Evolutionary conservation across 1,139 yeast genomes (phyloP).

Genomic region (Lizanozyma gosingica): DNA sequence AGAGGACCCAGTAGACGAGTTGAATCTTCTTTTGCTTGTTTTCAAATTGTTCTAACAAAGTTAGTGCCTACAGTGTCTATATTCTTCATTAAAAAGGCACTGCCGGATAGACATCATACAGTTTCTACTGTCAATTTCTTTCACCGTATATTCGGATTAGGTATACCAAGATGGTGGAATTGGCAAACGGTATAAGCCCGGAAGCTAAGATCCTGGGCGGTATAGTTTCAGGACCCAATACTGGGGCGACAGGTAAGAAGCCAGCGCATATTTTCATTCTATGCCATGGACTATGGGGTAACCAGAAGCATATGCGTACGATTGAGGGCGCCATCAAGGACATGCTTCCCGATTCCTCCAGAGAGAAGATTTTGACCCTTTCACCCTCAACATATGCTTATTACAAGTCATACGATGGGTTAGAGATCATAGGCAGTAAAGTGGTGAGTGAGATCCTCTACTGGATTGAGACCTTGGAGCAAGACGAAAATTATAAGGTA

Average conservation of each 20-base stretch:
- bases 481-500: slow-evolving; percentile 27
- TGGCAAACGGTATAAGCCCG: too few relatives aligned
- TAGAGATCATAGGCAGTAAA: slow-evolving; percentile 60
- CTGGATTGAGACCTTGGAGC: slow-evolving; percentile 43
- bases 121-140: too few relatives aligned
- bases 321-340: slow-evolving; percentile 45
- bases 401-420: slow-evolving; percentile 81
- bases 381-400: slow-evolving; percentile 65
- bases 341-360: slow-evolving; percentile 21
- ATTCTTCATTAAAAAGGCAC: too few relatives aligned
- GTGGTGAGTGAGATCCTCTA: slow-evolving; percentile 54
- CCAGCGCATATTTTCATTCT: background rate
- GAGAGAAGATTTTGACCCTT: slow-evolving; percentile 43
- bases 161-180: too few relatives aligned
- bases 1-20: too few relatives aligned
- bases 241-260: background rate
- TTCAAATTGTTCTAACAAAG: too few relatives aligned
- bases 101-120: too few relatives aligned
- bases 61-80: too few relatives aligned
- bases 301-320: slow-evolving; percentile 61
- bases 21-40: too few relatives aligned
- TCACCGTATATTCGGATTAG: too few relatives aligned
- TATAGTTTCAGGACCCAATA: too few relatives aligned
- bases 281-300: slow-evolving; percentile 54
- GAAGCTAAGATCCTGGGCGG: too few relatives aligned